Base-by-base conservation (phyloP, 2,329 filamentous ascomycete species). In the Fusarium odoratissimum region DNA sequence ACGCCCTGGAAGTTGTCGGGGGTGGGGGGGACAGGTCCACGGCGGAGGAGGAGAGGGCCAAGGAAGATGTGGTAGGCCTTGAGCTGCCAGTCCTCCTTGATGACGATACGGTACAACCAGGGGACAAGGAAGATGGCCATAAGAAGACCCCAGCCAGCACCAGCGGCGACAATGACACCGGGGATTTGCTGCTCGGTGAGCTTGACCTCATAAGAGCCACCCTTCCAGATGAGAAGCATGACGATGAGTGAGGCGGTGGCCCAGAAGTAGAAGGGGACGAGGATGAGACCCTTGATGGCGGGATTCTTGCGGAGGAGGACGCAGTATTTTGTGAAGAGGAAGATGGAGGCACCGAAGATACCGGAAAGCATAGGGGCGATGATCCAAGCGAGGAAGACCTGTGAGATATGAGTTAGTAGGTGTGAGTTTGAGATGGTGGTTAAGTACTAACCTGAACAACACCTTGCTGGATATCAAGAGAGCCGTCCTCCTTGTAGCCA, bases 201-300 rank as follows among this genome's bases (percentile, higher is more conserved):
- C 14, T 84, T 82, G 67, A 90, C 78, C 52, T 80, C 75, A 75
- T 84, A 85, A 68, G 77, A 79, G 42, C 83, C 85, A 40, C 85
- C 86, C 79, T 87, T 87, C 85, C 84, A 87, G 70, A 92, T 85
- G 63, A 93, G 88, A 67, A 92, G 87, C 78, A 93, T 88, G 74
- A 84, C 83, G 19, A 90, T 82, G 16, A 90, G 84, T 23, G 84
- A 83, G 19, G 85, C 84, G 1, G 89, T 89, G 46, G 90, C 74
- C 76, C 83, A 87, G 75, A 90, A 90, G 81, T 89, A 91, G 62
- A 90, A 67, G 21, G 89, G 89, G 1, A 90, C 84, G 11, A 84
- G 79, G 55, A 85, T 74, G 58, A 90, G 85, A 33, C 87, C 88
- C 76, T 83, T 86, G 76, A 83, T 83, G 57, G 87, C 84, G 0